These are phyloP conservation scores for Colletotrichum neosansevieriae DNA, from an alignment of 2,329 filamentous ascomycete species.

Conservation along the genomic window DNA sequence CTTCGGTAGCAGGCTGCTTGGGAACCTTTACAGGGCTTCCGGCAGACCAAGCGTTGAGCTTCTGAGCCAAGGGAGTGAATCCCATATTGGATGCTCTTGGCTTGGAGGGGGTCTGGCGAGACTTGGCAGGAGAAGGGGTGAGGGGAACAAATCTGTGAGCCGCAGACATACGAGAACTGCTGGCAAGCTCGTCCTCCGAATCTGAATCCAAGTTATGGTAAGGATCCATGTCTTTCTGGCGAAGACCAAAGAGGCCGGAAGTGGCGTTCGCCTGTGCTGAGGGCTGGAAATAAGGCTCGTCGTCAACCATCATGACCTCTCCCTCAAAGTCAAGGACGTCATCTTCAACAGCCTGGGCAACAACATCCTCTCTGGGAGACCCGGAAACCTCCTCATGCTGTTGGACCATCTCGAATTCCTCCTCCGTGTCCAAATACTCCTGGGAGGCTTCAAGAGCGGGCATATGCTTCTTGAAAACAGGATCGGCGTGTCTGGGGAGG, in stretches of 20 bases:
- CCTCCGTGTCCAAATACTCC: constrained; percentile 1
- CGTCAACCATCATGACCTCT: constrained; percentile 42
- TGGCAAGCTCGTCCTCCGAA: constrained; percentile 65
- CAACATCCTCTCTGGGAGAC: constrained; percentile 23
- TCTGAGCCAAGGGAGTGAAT: constrained; percentile 73
- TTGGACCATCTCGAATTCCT: constrained; percentile 1
- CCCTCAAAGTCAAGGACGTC: constrained; percentile 16
- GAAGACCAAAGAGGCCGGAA: constrained; percentile 56
- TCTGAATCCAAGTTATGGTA: constrained; percentile 62
- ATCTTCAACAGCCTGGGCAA: constrained; percentile 13
- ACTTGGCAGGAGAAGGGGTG: constrained; percentile 56
- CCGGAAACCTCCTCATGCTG: constrained; percentile 31
- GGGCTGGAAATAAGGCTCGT: constrained; percentile 46
- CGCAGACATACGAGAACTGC: constrained; percentile 44
- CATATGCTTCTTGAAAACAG: constrained; percentile 50
- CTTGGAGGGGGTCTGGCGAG: constrained; percentile 47
- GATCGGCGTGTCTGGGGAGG: constrained; percentile 57
- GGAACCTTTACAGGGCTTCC: constrained; percentile 63
- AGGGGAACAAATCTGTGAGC: constrained; percentile 48
- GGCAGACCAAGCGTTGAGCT: constrained; percentile 73
- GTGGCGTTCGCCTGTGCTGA: constrained; percentile 42
- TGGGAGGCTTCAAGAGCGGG: constrained; percentile 43
- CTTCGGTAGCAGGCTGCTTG: constrained; percentile 5
- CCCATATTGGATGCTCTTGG: constrained; percentile 56
- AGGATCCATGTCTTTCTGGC: constrained; percentile 60